Evolutionary conservation across 768 basidiomycete species (phyloP).

Genomic region (Collybia mongolica): DNA sequence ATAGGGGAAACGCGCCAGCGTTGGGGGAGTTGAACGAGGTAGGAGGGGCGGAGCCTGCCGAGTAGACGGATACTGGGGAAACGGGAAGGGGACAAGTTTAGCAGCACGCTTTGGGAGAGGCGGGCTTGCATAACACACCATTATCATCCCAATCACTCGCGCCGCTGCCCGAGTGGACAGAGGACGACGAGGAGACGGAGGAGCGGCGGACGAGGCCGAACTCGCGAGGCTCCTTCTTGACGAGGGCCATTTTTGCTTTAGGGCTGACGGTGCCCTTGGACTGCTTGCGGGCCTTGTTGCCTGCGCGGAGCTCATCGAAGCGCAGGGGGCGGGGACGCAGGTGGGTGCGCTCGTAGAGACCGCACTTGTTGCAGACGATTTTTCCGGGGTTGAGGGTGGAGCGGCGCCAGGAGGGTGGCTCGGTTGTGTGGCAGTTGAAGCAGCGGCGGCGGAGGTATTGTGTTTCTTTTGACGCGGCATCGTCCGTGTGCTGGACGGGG

Average conservation of each 20-base stretch:
- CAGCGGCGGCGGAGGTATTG: constrained; percentile 87
- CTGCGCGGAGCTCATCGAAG: constrained; percentile 84
- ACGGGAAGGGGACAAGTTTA: constrained; percentile 8
- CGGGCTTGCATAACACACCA: constrained; percentile 44
- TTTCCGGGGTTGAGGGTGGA: constrained; percentile 88
- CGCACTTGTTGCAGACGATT: constrained; percentile 94
- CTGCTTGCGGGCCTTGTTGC: constrained; percentile 78
- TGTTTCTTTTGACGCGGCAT: constrained; percentile 87
- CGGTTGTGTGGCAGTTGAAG: constrained; percentile 91
- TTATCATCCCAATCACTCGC: constrained; percentile 83
- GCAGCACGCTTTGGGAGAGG: constrained; percentile 16
- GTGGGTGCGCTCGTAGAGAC: constrained; percentile 88
- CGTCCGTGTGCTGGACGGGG: constrained; percentile 85
- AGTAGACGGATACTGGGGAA: constrained; percentile 47
- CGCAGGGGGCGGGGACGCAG: constrained; percentile 78
- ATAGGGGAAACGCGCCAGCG: constrained; percentile 57
- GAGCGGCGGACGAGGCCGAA: constrained; percentile 51
- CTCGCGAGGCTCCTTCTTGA: constrained; percentile 69
- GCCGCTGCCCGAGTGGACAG: constrained; percentile 53
- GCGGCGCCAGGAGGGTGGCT: constrained; percentile 86
- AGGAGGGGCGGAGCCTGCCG: constrained; percentile 57
- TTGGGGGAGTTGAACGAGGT: constrained; percentile 72
- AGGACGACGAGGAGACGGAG: constrained; percentile 63
- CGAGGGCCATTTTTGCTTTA: constrained; percentile 31
- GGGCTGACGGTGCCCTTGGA: constrained; percentile 35